Conservation (phyloP, 805 yeast species). For the Alloascoidea africana region DNA sequence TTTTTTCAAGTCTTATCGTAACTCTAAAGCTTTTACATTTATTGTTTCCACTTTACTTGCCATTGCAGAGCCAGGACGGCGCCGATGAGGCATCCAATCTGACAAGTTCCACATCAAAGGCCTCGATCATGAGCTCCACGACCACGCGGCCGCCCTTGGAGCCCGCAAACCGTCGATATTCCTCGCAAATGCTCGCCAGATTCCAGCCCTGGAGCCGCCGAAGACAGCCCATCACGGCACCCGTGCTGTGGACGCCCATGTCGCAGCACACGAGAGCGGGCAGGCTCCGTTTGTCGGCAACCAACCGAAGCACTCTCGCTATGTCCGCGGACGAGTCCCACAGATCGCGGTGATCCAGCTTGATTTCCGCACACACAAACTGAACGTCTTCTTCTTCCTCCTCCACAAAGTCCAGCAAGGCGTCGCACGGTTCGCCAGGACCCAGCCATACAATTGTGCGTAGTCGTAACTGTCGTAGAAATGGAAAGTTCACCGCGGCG, state of each 20-base stretch:
- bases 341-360: constrained; percentile 98
- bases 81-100: too few relatives aligned
- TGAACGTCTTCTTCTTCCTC: constrained; percentile 60
- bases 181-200: constrained; percentile 86
- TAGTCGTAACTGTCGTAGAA: constrained; percentile 56
- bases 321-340: constrained; percentile 77
- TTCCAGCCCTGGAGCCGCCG: constrained; percentile 96
- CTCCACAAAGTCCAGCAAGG: constrained; percentile 68
- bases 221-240: constrained; percentile 90
- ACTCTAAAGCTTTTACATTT: too few relatives aligned
- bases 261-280: constrained; percentile 92
- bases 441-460: constrained; percentile 88
- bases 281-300: constrained; percentile 56
- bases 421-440: constrained; percentile 89
- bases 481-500: constrained; percentile 81
- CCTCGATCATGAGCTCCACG: constrained; percentile 82
- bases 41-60: too few relatives aligned
- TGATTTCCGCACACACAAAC: too few relatives aligned
- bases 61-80: too few relatives aligned
- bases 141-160: constrained; percentile 82
- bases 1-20: too few relatives aligned
- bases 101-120: constrained; percentile 35
- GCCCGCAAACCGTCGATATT: constrained; percentile 87
- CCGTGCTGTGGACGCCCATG: constrained; percentile 96
- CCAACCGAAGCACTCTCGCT: constrained; percentile 60